A percentile compares a stretch with the other conserved stretches of the same genome.
phyloP scores from a whole-genome alignment of 768 basidiomycete genomes.

The Auricularia heimuer region DNA sequence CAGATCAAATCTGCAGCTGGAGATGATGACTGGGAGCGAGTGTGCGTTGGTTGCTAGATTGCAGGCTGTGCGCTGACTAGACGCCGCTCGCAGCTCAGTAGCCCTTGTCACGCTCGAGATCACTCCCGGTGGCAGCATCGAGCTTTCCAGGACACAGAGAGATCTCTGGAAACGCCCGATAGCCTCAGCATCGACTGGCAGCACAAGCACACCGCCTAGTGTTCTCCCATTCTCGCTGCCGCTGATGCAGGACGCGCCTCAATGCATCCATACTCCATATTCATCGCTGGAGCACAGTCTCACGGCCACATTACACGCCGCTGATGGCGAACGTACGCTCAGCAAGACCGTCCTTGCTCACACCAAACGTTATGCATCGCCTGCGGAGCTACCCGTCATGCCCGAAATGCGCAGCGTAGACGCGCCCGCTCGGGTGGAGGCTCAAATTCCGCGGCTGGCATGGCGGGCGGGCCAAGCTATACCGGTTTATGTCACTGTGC shows the following conservation, averaged over 20 bases:
- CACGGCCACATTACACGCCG: slow-evolving; percentile 53
- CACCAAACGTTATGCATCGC: slow-evolving; percentile 69
- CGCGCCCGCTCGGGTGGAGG: slow-evolving; percentile 56
- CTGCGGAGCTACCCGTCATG: slow-evolving; percentile 40
- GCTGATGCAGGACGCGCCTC: slow-evolving; percentile 68
- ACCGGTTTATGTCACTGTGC: slow-evolving; percentile 71
- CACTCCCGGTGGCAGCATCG: slow-evolving; percentile 51
- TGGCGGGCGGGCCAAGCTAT: slow-evolving; percentile 67
- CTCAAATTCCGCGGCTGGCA: slow-evolving; percentile 60
- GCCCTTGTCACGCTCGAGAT: slow-evolving; percentile 58
- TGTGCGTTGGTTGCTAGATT: slow-evolving; percentile 44
- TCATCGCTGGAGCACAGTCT: slow-evolving; percentile 66
- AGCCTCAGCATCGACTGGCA: slow-evolving; percentile 16
- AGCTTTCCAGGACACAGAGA: slow-evolving; percentile 49
- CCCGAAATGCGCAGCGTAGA: slow-evolving; percentile 51
- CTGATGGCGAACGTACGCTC: slow-evolving; percentile 28
- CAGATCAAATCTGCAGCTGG: slow-evolving; percentile 65
- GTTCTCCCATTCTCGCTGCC: slow-evolving; percentile 74
- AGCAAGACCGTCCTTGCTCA: slow-evolving; percentile 57
- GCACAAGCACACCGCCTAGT: slow-evolving; percentile 36
- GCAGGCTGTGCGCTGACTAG: not conserved
- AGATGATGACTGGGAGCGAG: slow-evolving; percentile 41
- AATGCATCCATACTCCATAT: slow-evolving; percentile 66
- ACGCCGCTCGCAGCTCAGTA: slow-evolving; percentile 38
- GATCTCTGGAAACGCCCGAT: slow-evolving; percentile 41